Evolutionary conservation across 768 basidiomycete species (phyloP).

Genomic region (Trametes villosa): DNA sequence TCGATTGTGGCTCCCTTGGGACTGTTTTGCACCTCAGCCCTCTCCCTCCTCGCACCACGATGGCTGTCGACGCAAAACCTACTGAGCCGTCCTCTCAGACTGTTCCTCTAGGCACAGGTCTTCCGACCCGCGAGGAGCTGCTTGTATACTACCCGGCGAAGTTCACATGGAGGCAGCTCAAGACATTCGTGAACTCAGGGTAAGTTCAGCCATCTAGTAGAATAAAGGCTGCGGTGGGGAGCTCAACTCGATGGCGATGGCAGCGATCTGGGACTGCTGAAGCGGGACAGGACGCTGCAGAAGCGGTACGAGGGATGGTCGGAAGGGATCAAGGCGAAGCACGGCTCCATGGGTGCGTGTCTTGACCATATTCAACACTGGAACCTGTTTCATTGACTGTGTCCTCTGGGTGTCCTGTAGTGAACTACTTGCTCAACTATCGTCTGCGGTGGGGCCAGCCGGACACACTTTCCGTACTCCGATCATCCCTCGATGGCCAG

Average conservation of each 20-base stretch:
- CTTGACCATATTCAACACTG: no score
- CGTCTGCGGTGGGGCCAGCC: slow-evolving; percentile 78
- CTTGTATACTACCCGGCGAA: slow-evolving; percentile 69
- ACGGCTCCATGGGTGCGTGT: slow-evolving; percentile 72
- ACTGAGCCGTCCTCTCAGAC: slow-evolving; percentile 5
- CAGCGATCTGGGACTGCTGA: slow-evolving; percentile 81
- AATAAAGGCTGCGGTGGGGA: neutral
- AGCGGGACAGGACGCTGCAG: slow-evolving; percentile 74
- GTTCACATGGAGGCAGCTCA: slow-evolving; percentile 78
- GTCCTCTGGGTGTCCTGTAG: slow-evolving; percentile 43
- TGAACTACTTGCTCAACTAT: slow-evolving; percentile 69
- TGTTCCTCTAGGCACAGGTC: slow-evolving; percentile 46
- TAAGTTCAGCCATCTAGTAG: slow-evolving; percentile 34
- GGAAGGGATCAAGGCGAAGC: slow-evolving; percentile 52
- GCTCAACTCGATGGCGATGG: neutral
- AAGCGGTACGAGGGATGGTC: slow-evolving; percentile 65
- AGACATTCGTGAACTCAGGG: slow-evolving; percentile 81
- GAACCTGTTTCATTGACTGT: no score
- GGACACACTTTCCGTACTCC: slow-evolving; percentile 65
- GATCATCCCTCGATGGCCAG: slow-evolving; percentile 50
- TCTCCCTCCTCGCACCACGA: neutral
- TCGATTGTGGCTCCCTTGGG: no score
- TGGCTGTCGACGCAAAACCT: neutral
- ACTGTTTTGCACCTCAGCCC: no score
- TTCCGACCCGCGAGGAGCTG: slow-evolving; percentile 71